Conservation (phyloP, 768 basidiomycete genomes). For the Serendipita indica region DNA sequence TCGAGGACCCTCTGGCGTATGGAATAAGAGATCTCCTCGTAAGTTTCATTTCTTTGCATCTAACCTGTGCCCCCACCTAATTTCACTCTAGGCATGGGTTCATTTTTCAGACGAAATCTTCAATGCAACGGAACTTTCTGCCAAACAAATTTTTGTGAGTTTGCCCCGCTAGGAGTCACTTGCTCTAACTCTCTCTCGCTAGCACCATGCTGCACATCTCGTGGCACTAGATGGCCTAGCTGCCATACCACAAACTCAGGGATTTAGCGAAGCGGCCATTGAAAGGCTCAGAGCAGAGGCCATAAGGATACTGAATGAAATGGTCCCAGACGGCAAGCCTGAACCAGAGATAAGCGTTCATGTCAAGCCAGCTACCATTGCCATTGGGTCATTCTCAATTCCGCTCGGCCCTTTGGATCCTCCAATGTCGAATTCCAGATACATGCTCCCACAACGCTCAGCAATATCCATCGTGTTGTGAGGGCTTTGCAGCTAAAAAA, state of each 20-base stretch:
- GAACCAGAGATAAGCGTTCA: no score
- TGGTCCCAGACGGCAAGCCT: slow-evolving; percentile 25
- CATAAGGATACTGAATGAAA: slow-evolving; percentile 33
- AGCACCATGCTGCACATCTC: slow-evolving; percentile 93
- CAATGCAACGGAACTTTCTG: slow-evolving; percentile 22
- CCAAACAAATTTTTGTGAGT: slow-evolving; percentile 55
- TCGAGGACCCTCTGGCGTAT: slow-evolving; percentile 49
- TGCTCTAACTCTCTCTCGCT: not conserved
- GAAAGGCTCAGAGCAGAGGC: slow-evolving; percentile 49
- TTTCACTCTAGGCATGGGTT: slow-evolving; percentile 64
- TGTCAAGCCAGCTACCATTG: slow-evolving; percentile 26
- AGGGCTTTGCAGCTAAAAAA: slow-evolving; percentile 82
- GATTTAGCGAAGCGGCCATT: slow-evolving; percentile 46
- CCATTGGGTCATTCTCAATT: slow-evolving; percentile 61
- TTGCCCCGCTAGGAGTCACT: not conserved
- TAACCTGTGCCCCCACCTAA: slow-evolving; percentile 4
- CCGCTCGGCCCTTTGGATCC: slow-evolving; percentile 36
- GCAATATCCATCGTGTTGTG: slow-evolving; percentile 77
- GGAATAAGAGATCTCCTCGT: slow-evolving; percentile 84
- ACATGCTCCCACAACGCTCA: slow-evolving; percentile 71
- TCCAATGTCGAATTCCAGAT: slow-evolving; percentile 47
- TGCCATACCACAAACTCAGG: slow-evolving; percentile 55
- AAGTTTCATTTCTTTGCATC: slow-evolving; percentile 17
- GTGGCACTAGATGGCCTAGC: slow-evolving; percentile 79
- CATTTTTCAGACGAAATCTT: slow-evolving; percentile 61